Evolutionary conservation across 306 rosid genomes (phyloP).

Genomic region (Cicer pinnatifidum): DNA sequence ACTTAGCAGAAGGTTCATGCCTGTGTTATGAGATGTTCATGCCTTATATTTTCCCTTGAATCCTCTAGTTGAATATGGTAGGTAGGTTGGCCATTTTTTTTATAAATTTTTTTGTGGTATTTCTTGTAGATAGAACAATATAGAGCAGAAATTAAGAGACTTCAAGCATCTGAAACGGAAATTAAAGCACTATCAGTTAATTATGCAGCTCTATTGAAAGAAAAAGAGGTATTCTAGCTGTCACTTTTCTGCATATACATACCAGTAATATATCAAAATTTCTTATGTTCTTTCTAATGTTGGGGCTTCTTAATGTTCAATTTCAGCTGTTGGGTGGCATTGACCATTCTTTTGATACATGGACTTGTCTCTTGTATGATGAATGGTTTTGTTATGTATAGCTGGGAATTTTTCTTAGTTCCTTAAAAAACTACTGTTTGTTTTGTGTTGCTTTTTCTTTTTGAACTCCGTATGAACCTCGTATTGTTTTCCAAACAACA

Average conservation of each 20-base stretch:
- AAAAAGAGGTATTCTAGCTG: constrained; percentile 70
- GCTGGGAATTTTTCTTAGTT: neutral
- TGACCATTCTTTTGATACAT: neutral
- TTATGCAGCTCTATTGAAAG: constrained; percentile 91
- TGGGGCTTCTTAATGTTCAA: constrained; percentile 32
- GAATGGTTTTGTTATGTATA: neutral
- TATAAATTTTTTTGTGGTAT: constrained; percentile 19
- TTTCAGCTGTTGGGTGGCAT: constrained; percentile 9
- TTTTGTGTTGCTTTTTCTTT: constrained; percentile 25
- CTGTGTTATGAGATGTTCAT: constrained; percentile 16
- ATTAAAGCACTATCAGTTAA: constrained; percentile 86
- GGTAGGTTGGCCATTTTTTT: constrained; percentile 20
- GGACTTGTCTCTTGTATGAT: constrained; percentile 4
- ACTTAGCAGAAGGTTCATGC: constrained; percentile 11
- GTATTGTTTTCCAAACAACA: neutral
- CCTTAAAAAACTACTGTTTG: constrained; percentile 22
- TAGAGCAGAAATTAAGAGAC: constrained; percentile 79
- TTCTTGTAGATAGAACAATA: constrained; percentile 72
- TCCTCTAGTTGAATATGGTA: constrained; percentile 12
- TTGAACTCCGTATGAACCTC: constrained; percentile 31
- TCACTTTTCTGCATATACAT: constrained; percentile 17
- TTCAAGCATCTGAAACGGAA: constrained; percentile 91
- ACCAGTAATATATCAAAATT: neutral
- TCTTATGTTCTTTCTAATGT: constrained; percentile 34
- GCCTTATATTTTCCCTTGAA: neutral